Evolutionary conservation across 768 basidiomycete species (phyloP), one percentile per base, ranked within the genome.

Genomic region (Calvatia gigantea): DNA sequence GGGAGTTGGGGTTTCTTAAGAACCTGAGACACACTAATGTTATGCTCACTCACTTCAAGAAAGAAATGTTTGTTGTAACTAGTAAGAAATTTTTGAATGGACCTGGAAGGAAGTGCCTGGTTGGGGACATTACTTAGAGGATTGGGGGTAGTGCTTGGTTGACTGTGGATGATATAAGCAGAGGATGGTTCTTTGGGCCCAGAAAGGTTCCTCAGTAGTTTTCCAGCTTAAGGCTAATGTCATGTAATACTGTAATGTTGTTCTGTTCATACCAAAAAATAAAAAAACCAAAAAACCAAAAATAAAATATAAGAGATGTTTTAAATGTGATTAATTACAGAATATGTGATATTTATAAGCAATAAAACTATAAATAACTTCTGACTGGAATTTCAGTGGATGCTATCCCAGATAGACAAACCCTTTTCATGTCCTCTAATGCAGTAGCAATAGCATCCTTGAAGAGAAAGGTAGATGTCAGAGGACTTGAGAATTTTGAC

Each of bases 1-100:
- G 69, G 31, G 77, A 74, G 3, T 71, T 86, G 44, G 91, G 91
- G 4, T 94, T 94, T 60, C 73, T 94, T 29, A 64, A 68, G 12
- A 84, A 84, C 62, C 60, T 76, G 8, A 78, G 86, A 27, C 78
- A 91, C 15, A 86, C 87, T 50, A 93, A 94, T 84, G 91, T 94
- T 56, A 91, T 94, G 89, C 83, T 93, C 6, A 86, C 84, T 44
- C 81, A 91, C 33, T 91, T 86, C 76, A 86, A 87, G 66, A 75
- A 70, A 48, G 86, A 83, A 28, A 92, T 93, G 89, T 83, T 84
- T 56, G 86, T 94, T 61, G 73, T 86, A 49, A 76, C 85, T 19
- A 88, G 75, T 61, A 72, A 73, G 59, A 70, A 71, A 15, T 93
- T 92, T 64, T 71, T 93, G 37, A 60, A 64, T n/a, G 78, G 78